Evolutionary conservation across 2,329 filamentous ascomycete genomes (phyloP), one percentile per base, ranked within the genome.

Genomic region (Hypoxylon sp.): DNA sequence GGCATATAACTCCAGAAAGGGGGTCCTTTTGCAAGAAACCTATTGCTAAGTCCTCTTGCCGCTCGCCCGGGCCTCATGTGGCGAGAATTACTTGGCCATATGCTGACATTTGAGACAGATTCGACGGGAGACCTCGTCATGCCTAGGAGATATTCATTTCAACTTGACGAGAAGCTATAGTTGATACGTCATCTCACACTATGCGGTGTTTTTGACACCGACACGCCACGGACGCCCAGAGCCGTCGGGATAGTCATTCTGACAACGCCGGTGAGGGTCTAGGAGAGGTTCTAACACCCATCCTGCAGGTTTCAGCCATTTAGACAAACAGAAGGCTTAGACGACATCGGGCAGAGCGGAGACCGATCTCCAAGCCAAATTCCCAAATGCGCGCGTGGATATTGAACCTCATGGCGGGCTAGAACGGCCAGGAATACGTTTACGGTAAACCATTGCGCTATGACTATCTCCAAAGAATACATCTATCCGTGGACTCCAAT

Each of bases 41-140:
- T 2, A 22, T 20, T 20, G 40, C 8, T 44, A 44, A 44, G 40
- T 10, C 17, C 11, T 22, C 40, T 44, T 17, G 40, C 40, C 7
- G 7, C 40, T 44, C 40, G 40, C 40, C 40, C 17, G 40, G 20
- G 13, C 20, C 20, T 20, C 40, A 7, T 10, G 11, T 11, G 20
- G 40, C 17, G 20, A 22, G 40, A 17, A 44, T 5, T 7, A 11
- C 33, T 7, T 30, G 55, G 55, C 46, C 42, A 48, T 3, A 48
- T 31, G 55, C 55, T 57, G 55, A 57, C 40, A 48, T 8, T 17
- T 57, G 55, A 57, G 55, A 57, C 55, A 57, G 42, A 8, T n/a
- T 46, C 20, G 54, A 35, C n/a, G 30, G 40, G 3, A 30, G 46
- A 35, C 30, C 14, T 30, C 8, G 7, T 0, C 6, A 42, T 22